Conservation (phyloP, 306 rosid genomes). For the Calophaca sinica region DNA sequence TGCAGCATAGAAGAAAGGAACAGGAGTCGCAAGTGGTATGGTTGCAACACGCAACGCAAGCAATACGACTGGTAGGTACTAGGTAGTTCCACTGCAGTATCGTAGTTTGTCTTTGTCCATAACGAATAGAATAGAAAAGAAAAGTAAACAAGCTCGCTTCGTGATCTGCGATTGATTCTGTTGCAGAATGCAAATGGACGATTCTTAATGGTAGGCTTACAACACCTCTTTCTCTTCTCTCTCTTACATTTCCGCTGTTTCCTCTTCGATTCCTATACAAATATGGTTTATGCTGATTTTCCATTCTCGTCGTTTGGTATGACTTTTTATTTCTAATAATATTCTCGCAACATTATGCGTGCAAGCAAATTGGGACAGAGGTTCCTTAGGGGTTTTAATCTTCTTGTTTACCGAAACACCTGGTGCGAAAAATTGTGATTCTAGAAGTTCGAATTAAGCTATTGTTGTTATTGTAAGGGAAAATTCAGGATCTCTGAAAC, state of each 20-base stretch:
- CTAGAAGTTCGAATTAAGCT: slow-evolving; percentile 31
- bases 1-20: too few species aligned
- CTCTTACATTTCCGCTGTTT: slow-evolving; percentile 15
- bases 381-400: slow-evolving; percentile 28
- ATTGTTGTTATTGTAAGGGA: background rate
- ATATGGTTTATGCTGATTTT: background rate
- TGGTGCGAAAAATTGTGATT: slow-evolving; percentile 36
- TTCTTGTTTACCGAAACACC: slow-evolving; percentile 7
- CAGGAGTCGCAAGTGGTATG: background rate
- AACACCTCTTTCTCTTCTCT: background rate
- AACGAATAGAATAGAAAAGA: background rate
- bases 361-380: slow-evolving; percentile 12
- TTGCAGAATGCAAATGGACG: slow-evolving; percentile 18
- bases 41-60: slow-evolving; percentile 28
- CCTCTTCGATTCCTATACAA: background rate
- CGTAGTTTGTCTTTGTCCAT: background rate
- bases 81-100: slow-evolving; percentile 30
- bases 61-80: slow-evolving; percentile 37
- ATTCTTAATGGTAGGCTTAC: slow-evolving; percentile 41
- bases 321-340: background rate
- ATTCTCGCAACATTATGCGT: background rate
- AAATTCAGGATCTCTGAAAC: slow-evolving; percentile 20
- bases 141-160: slow-evolving; percentile 3
- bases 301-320: background rate
- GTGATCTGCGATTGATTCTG: slow-evolving; percentile 45